Conservation (phyloP, 2,329 filamentous ascomycete genomes). For the Clarireedia hainanense region DNA sequence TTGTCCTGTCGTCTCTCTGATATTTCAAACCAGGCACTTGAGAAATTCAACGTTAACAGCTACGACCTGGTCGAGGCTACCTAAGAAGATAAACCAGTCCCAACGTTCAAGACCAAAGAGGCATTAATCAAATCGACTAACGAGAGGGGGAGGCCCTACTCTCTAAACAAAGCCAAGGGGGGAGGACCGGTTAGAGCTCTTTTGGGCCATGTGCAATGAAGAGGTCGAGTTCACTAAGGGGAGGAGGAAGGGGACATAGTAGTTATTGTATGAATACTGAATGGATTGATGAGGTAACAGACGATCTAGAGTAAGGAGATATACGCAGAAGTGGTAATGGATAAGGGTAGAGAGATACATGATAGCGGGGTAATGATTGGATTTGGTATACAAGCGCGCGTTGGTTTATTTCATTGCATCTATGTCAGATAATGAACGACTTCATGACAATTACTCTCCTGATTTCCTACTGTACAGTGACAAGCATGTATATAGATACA, state of each 20-base stretch:
- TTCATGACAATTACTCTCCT: no score
- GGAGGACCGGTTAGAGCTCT: background rate
- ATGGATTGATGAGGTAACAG: conserved; percentile 1
- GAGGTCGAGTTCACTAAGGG: no score
- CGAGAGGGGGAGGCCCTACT: background rate
- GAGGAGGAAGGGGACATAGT: background rate
- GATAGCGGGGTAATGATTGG: no score
- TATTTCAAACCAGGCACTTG: background rate
- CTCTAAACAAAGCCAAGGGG: background rate
- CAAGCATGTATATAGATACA: no score
- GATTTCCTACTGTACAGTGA: no score
- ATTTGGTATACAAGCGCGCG: no score
- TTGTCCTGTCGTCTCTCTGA: no score
- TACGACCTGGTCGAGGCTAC: background rate
- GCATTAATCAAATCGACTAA: background rate
- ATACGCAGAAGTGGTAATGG: no score
- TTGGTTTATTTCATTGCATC: no score
- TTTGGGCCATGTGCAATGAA: background rate
- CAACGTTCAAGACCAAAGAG: no score
- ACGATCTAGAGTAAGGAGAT: conserved; percentile 1
- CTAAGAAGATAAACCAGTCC: background rate
- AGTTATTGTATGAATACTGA: conserved; percentile 1
- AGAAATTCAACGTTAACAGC: background rate
- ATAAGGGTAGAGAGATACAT: no score
- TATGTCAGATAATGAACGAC: no score